Percentiles rank a stretch among this genome's conserved stretches.
phyloP scores from a whole-genome alignment of 78 protist species.

The Cavenderia fasciculata region DNA sequence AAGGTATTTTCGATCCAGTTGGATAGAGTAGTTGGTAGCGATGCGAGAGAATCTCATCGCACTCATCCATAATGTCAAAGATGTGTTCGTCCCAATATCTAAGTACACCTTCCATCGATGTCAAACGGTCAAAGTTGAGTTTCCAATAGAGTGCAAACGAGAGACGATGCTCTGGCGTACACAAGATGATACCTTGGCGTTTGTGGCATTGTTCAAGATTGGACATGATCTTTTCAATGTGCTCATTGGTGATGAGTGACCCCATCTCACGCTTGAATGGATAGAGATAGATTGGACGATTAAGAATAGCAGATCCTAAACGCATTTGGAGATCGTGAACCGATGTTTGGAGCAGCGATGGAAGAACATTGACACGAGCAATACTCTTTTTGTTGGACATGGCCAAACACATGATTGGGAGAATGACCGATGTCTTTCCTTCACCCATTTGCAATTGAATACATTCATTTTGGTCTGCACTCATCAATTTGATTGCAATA shows the following conservation, averaged over 20 bases:
- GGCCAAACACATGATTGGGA: slow-evolving; percentile 1
- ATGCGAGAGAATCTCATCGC: background rate
- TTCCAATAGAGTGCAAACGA: background rate
- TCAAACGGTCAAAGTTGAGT: background rate
- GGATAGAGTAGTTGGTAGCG: background rate
- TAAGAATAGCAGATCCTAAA: background rate
- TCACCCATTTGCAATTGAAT: slow-evolving; percentile 13
- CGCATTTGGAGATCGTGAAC: background rate
- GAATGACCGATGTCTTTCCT: slow-evolving; percentile 8
- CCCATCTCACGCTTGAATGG: slow-evolving; percentile 4
- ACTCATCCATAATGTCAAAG: slow-evolving; percentile 18
- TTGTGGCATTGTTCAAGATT: background rate
- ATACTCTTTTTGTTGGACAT: background rate
- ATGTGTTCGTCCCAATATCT: background rate
- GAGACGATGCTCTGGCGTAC: background rate
- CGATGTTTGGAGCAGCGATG: background rate
- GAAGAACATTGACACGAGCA: background rate
- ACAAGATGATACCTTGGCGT: background rate
- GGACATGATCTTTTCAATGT: background rate
- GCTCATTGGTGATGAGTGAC: too few species aligned
- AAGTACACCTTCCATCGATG: background rate
- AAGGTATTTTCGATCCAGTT: background rate
- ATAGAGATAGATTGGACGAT: background rate
- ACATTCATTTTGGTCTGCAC: background rate
- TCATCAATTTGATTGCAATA: background rate